Percentiles rank a stretch among this genome's conserved stretches.
Conservation (phyloP, 129 eudicot species). For the Flaveria linearis region DNA sequence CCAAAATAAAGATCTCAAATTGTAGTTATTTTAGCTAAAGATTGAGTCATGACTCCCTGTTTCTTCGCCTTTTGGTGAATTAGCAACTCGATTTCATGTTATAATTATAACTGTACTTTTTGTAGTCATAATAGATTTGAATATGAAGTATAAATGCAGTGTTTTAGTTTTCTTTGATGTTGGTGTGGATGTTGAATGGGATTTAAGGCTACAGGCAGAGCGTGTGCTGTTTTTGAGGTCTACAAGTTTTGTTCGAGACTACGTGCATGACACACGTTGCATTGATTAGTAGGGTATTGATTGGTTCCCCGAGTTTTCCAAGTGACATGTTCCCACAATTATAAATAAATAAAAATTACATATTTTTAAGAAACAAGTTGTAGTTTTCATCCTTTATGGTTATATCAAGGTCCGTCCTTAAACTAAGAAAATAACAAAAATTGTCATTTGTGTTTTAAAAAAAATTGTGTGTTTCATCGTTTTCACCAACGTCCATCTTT, state of each 20-base stretch:
- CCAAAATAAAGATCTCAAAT: slow-evolving; percentile 27
- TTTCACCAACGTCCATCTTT: too few relatives aligned
- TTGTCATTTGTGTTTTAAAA: too few relatives aligned
- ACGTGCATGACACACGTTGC: neutral
- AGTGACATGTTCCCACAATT: neutral
- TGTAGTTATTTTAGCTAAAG: slow-evolving; percentile 28
- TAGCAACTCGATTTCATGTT: slow-evolving; percentile 17
- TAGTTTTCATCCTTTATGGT: too few relatives aligned
- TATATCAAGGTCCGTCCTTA: too few relatives aligned
- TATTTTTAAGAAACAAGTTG: neutral
- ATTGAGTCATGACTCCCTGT: slow-evolving; percentile 11
- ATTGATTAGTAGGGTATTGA: neutral
- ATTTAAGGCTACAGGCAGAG: neutral
- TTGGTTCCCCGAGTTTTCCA: neutral
- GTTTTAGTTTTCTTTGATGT: slow-evolving; percentile 14
- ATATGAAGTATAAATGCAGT: neutral
- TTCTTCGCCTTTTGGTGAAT: slow-evolving; percentile 16
- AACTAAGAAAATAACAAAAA: too few relatives aligned
- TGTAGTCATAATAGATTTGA: slow-evolving; percentile 4
- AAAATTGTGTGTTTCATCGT: too few relatives aligned
- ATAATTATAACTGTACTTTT: slow-evolving; percentile 11
- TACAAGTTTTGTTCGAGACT: neutral
- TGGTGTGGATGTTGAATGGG: neutral
- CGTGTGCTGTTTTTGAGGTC: neutral
- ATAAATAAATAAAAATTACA: neutral